Evolutionary conservation across 2,329 filamentous ascomycete genomes (phyloP).

Genomic region (Bipolaris sorokiniana): DNA sequence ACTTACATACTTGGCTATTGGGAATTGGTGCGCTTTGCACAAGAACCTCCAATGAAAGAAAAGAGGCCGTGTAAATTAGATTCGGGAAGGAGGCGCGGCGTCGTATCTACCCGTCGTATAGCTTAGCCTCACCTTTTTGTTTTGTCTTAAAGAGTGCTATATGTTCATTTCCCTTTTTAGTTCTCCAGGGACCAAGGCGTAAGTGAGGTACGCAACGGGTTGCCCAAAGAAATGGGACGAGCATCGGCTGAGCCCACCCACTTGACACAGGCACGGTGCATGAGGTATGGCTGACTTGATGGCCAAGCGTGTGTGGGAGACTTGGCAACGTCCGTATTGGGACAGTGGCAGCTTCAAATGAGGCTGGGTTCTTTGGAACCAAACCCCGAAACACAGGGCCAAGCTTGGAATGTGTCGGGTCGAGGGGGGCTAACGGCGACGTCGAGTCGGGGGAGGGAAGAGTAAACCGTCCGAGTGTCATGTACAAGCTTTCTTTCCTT

Average conservation of each 20-base stretch:
- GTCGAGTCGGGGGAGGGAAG: background rate
- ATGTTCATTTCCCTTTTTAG: background rate
- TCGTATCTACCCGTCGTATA: background rate
- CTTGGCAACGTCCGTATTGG: background rate
- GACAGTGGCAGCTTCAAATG: background rate
- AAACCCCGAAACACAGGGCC: background rate
- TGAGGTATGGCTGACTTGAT: too few relatives aligned
- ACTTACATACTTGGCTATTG: background rate
- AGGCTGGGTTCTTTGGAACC: background rate
- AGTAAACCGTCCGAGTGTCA: background rate
- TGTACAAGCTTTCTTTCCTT: background rate
- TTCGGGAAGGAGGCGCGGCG: background rate
- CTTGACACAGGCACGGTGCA: background rate
- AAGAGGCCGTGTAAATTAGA: background rate
- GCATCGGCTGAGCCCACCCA: background rate
- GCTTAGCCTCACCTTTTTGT: background rate
- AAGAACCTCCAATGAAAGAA: background rate
- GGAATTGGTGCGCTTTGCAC: too few relatives aligned
- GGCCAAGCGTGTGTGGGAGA: background rate
- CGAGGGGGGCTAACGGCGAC: background rate
- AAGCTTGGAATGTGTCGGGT: background rate
- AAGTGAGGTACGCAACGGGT: too few relatives aligned
- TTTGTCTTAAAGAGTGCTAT: background rate
- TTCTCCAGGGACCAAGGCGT: background rate
- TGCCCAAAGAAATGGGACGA: background rate